phyloP scores from a whole-genome alignment of 305 asterid genomes.

The Fraxinus baroniana region DNA sequence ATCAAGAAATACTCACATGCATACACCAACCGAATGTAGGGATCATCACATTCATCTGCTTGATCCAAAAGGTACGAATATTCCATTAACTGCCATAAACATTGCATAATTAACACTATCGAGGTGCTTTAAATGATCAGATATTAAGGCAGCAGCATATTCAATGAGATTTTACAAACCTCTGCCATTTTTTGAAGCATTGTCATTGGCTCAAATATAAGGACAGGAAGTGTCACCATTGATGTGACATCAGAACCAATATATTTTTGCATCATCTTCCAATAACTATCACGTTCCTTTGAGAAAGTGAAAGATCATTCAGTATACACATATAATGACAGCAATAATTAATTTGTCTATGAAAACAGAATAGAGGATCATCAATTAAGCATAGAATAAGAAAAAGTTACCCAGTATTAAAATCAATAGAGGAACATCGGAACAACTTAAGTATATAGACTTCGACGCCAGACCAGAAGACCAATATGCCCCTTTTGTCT shows the following conservation, averaged over 20 bases:
- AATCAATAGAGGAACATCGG: slow-evolving; percentile 4
- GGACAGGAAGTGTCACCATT: slow-evolving; percentile 83
- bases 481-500: neutral
- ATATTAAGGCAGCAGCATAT: slow-evolving; percentile 9
- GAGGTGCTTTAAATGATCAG: neutral
- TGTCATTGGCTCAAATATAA: slow-evolving; percentile 86
- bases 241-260: slow-evolving; percentile 79
- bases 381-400: slow-evolving; percentile 17
- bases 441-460: neutral
- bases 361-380: slow-evolving; percentile 15
- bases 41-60: slow-evolving; percentile 82
- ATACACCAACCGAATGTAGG: slow-evolving; percentile 69
- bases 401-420: neutral
- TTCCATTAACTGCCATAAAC: slow-evolving; percentile 67
- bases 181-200: slow-evolving; percentile 93
- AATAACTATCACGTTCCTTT: slow-evolving; percentile 79
- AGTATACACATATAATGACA: slow-evolving; percentile 18
- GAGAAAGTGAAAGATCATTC: slow-evolving; percentile 31
- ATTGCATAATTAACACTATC: slow-evolving; percentile 20
- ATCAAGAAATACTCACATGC: slow-evolving; percentile 45
- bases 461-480: slow-evolving; percentile 2
- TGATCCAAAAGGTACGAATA: slow-evolving; percentile 67
- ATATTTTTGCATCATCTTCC: slow-evolving; percentile 82
- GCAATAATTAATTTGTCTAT: slow-evolving; percentile 10
- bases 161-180: slow-evolving; percentile 43